These are phyloP conservation scores for Blastocystis sp. DNA, from an alignment of 352 stramenopile species.

Conservation along the genomic window DNA sequence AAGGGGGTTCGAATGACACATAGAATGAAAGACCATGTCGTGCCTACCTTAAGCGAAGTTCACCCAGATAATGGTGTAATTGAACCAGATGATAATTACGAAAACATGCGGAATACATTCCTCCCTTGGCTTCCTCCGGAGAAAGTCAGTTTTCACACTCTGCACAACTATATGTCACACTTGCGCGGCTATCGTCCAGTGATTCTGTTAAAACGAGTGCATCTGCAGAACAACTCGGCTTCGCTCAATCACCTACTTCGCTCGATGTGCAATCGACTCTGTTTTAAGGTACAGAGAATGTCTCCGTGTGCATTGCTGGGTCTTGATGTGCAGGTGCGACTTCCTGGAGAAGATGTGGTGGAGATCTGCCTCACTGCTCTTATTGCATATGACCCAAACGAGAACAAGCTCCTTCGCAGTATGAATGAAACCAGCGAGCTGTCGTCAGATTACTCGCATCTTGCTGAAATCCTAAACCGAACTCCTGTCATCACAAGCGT, in stretches of 20 bases:
- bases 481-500: neutral
- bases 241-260: constrained; percentile 26
- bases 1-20: neutral
- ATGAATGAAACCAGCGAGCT: neutral
- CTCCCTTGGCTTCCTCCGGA: neutral
- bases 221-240: neutral
- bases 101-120: neutral
- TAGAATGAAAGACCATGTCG: constrained; percentile 13
- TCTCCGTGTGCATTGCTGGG: neutral
- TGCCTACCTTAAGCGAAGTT: constrained; percentile 24
- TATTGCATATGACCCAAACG: constrained; percentile 7
- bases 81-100: constrained; percentile 10
- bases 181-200: constrained; percentile 23
- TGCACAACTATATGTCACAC: neutral
- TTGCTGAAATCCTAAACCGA: neutral
- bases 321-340: constrained; percentile 40
- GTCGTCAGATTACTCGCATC: no score
- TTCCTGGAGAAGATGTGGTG: constrained; percentile 35
- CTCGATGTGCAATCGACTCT: constrained; percentile 13
- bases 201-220: constrained; percentile 26
- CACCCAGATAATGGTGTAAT: constrained; percentile 45
- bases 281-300: constrained; percentile 13
- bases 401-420: neutral
- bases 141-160: constrained; percentile 7
- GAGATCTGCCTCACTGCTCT: constrained; percentile 32